phyloP scores from a whole-genome alignment of 2,329 filamentous ascomycete genomes.

The Chaetomium globosum region DNA sequence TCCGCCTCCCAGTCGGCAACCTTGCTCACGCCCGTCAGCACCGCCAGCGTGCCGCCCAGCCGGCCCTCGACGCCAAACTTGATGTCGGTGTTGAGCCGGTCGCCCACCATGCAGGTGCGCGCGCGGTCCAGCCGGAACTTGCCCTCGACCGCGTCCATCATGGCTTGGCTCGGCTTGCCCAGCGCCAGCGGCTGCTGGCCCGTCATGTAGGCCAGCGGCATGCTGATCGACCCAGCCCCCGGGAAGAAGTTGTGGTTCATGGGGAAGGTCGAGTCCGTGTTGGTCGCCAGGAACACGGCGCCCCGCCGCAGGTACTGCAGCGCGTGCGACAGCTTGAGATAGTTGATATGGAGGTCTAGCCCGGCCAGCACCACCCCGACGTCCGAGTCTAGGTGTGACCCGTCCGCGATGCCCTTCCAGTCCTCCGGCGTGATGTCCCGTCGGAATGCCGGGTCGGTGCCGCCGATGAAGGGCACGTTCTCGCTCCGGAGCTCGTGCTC shows the following conservation, averaged over 20 bases:
- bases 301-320: conserved; percentile 83
- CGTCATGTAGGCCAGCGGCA: conserved; percentile 74
- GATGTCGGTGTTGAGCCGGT: conserved; percentile 93
- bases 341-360: conserved; percentile 93
- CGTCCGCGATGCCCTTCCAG: conserved; percentile 75
- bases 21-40: conserved; percentile 85
- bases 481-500: conserved; percentile 85
- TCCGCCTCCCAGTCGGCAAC: conserved; percentile 79
- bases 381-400: conserved; percentile 76
- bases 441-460: conserved; percentile 76
- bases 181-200: conserved; percentile 72
- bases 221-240: conserved; percentile 80
- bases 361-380: conserved; percentile 89
- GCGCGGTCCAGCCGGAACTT: conserved; percentile 87
- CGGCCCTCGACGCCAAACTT: conserved; percentile 90
- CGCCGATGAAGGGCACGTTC: conserved; percentile 77
- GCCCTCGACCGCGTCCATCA: conserved; percentile 99
- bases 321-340: conserved; percentile 83
- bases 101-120: conserved; percentile 92
- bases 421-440: conserved; percentile 80
- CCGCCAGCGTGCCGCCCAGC: conserved; percentile 86
- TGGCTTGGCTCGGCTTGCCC: conserved; percentile 95
- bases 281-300: conserved; percentile 88
- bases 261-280: conserved; percentile 87
- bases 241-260: conserved; percentile 82